Percentiles rank a stretch among this genome's conserved stretches.
Evolutionary conservation across 208 protist genomes (phyloP).

Genomic region (Crithidia acanthocephali): DNA sequence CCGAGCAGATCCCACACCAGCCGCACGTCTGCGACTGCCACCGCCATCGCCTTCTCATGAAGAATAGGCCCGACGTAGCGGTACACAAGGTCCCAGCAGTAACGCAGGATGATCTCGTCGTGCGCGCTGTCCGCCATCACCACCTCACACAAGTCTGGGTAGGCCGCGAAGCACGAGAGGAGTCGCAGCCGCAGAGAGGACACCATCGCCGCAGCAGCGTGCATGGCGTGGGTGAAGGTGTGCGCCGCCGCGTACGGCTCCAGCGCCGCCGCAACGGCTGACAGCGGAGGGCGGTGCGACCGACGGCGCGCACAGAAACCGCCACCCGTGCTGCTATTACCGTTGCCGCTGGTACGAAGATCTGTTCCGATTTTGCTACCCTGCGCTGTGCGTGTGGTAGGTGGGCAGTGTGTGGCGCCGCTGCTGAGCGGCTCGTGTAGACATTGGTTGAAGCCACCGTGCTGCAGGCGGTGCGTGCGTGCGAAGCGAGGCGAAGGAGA

Average conservation of each 20-base stretch:
- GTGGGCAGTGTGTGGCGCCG: constrained; percentile 20
- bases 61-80: constrained; percentile 48
- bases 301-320: neutral
- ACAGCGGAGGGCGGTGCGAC: constrained; percentile 15
- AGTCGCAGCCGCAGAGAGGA: constrained; percentile 73
- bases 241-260: constrained; percentile 29
- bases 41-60: constrained; percentile 43
- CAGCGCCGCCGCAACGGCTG: constrained; percentile 22
- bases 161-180: constrained; percentile 52
- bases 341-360: neutral
- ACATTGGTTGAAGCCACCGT: constrained; percentile 2
- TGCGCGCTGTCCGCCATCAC: constrained; percentile 22
- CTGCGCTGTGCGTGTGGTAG: neutral
- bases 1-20: constrained; percentile 29
- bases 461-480: neutral
- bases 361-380: neutral
- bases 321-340: neutral
- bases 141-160: constrained; percentile 52
- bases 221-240: constrained; percentile 50
- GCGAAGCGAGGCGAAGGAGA: neutral
- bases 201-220: constrained; percentile 54
- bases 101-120: constrained; percentile 34
- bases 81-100: constrained; percentile 60
- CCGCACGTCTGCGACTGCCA: constrained; percentile 35
- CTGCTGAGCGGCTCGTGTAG: constrained; percentile 24